Base-by-base conservation (phyloP, 768 basidiomycete genomes). In the Guyanaporus albipodus region DNA sequence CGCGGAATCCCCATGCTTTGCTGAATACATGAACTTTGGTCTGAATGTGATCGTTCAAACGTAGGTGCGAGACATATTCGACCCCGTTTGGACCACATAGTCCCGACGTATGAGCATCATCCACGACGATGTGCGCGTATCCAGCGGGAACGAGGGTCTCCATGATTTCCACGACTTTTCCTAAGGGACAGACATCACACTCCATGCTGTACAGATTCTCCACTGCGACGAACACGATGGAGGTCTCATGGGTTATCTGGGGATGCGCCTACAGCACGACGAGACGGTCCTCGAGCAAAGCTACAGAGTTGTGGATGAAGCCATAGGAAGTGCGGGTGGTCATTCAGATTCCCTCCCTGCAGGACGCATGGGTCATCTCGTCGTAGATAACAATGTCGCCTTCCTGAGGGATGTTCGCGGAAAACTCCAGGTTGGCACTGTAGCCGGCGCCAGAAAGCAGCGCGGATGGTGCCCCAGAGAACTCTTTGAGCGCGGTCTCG, bases 141-240 rank as follows among this genome's bases (percentile, higher is more conserved):
- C 64, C 67, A 9, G 47, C 37, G 5, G 73, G 75, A 6, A 77
- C 58, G 0, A 63, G 52, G 2, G 56, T 42, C 18, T 78, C 66
- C 26, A 76, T 49, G 2, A 70, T 32, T 8, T 63, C 59, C 21
- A 76, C 66, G 10, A 81, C 69, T 29, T 69, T 67, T 3, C 41
- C 44, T 10, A 83, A 57, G 3, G 77, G 79, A 4, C 70, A 67
- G 22, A 79, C 67, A 49, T 79, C 76, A 6, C 81, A 81, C 37
- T 82, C 79, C 79, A 83, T 81, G 47, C 76, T 78, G 57, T 83
- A 82, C 15, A 81, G 59, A 8, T 70, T 70, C 63, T 82, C 81
- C 10, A 81, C 64, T 0, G 73, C 69, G 17, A 83, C 52, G 54
- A 78, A 82, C 6, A 81, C 54, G 23, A 54, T 69, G 36, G 50